These are phyloP conservation scores for Iberis pinnata DNA, from an alignment of 345 rosid species.

Conservation along the genomic window DNA sequence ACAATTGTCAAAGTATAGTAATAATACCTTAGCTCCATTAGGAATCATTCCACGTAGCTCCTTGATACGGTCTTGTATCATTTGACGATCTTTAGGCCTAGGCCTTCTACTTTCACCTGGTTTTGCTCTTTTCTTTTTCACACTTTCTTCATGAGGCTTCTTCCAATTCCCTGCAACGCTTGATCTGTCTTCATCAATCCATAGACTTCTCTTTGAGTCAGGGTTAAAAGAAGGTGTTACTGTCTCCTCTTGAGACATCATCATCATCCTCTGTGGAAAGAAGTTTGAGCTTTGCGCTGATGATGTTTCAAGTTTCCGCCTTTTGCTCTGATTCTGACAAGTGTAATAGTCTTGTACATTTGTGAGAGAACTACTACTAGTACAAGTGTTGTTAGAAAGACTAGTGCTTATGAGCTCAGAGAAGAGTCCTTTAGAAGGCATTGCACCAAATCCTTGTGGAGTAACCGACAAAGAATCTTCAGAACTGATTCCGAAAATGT, in stretches of 20 bases:
- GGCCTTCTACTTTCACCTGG: slow-evolving; percentile 81
- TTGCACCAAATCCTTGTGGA: background rate
- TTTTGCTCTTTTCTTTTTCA: slow-evolving; percentile 61
- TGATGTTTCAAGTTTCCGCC: slow-evolving; percentile 43
- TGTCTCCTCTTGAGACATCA: slow-evolving; percentile 6
- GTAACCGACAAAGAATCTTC: slow-evolving; percentile 12
- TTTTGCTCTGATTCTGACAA: slow-evolving; percentile 32
- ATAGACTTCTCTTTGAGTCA: slow-evolving; percentile 38
- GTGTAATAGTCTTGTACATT: slow-evolving; percentile 19
- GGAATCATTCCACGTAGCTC: slow-evolving; percentile 87
- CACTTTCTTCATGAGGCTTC: slow-evolving; percentile 48
- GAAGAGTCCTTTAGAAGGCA: slow-evolving; percentile 51
- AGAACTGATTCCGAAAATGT: slow-evolving; percentile 35
- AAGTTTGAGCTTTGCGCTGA: slow-evolving; percentile 24
- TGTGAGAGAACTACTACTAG: slow-evolving; percentile 22
- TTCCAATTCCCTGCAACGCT: slow-evolving; percentile 35
- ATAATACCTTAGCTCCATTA: slow-evolving; percentile 70
- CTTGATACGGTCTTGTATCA: slow-evolving; percentile 85
- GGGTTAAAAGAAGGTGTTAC: slow-evolving; percentile 38
- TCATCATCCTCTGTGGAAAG: slow-evolving; percentile 1
- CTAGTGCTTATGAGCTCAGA: slow-evolving; percentile 70
- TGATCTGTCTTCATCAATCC: slow-evolving; percentile 75
- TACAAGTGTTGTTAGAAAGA: slow-evolving; percentile 40
- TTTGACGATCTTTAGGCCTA: slow-evolving; percentile 94
- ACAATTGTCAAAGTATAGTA: too few species aligned